Evolutionary conservation across 306 rosid species (phyloP), one percentile per base, ranked within the genome.

Genomic region (Quercus glauca): DNA sequence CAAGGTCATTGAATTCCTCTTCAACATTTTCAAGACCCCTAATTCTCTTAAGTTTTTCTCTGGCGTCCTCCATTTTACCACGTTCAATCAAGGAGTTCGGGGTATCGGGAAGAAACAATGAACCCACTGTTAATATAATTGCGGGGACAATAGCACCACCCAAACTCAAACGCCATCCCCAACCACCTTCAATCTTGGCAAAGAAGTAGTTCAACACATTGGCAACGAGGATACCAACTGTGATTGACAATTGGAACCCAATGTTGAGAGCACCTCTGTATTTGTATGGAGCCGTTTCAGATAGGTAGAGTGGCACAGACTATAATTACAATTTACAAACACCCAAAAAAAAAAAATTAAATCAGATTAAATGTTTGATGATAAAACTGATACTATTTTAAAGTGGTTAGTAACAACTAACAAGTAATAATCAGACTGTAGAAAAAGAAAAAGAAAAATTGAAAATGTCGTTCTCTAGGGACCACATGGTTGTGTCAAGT

Each of bases 131-230:
- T 76, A 95, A 90, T 2, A 95, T 88, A 1, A 91, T 84, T 2
- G 98, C 99, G 0, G 99, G 99, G 8, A 95, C 95, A 86, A 90
- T 80, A 0, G 98, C 99, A 4, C 98, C 98, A 0, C 99, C 98
- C 23, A 95, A 83, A 79, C 99, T 95, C 85, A 95, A 57, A 15
- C 99, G 85, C 99, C 99, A 95, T 76, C 99, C 99, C 99, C 99
- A 95, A 0, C 99, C 99, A 2, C 97, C 98, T 13, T 86, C 25
- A 61, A 95, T 95, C 71, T 90, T 95, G 1, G 96, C 96, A 56
- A 93, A 95, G 85, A 92, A 93, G 85, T 91, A 95, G 83, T 95
- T 95, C 37, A 93, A 49, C 7, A 95, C 85, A 73, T 91, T 92
- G 28, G 99, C 97, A 10, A 91, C 71, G 0, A 95, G 94, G n/a